Conservation (phyloP, 73 alveolate species). For the Paramecium bursaria region DNA sequence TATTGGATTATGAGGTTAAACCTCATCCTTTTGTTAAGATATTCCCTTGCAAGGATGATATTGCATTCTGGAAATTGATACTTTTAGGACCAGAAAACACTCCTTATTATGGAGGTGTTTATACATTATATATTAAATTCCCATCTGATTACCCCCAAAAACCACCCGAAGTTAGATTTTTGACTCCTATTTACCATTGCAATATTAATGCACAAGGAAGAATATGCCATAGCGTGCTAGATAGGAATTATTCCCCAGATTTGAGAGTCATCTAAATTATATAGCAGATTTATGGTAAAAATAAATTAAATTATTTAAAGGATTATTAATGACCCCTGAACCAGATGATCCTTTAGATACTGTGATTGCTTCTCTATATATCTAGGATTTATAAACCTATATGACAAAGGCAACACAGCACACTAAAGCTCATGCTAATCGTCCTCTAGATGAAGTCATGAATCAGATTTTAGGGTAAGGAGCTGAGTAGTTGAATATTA, state of each 20-base stretch:
- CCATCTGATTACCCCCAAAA: conserved; percentile 74
- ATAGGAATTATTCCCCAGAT: conserved; percentile 65
- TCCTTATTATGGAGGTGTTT: conserved; percentile 76
- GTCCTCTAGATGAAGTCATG: conserved; percentile 19
- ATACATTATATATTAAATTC: conserved; percentile 59
- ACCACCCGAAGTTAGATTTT: conserved; percentile 72
- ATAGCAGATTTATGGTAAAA: conserved; percentile 54
- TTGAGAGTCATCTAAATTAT: conserved; percentile 44
- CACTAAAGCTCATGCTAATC: conserved; percentile 23
- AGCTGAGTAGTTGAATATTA: not conserved
- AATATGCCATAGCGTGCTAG: conserved; percentile 67
- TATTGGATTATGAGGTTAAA: conserved; percentile 16
- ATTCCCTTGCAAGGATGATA: conserved; percentile 69
- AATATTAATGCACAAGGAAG: conserved; percentile 71
- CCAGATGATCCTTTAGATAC: conserved; percentile 75
- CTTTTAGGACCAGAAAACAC: conserved; percentile 74
- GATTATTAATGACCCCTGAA: conserved; percentile 72
- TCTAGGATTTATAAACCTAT: conserved; percentile 44
- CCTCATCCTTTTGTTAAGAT: conserved; percentile 68
- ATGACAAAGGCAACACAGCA: conserved; percentile 34
- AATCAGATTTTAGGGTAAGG: conserved; percentile 22
- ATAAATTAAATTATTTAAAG: conserved; percentile 5
- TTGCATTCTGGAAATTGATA: conserved; percentile 62
- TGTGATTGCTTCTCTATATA: conserved; percentile 68
- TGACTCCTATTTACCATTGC: conserved; percentile 74